Base-by-base conservation (phyloP, 2,329 filamentous ascomycete species). In the Thermoascus crustaceus region DNA sequence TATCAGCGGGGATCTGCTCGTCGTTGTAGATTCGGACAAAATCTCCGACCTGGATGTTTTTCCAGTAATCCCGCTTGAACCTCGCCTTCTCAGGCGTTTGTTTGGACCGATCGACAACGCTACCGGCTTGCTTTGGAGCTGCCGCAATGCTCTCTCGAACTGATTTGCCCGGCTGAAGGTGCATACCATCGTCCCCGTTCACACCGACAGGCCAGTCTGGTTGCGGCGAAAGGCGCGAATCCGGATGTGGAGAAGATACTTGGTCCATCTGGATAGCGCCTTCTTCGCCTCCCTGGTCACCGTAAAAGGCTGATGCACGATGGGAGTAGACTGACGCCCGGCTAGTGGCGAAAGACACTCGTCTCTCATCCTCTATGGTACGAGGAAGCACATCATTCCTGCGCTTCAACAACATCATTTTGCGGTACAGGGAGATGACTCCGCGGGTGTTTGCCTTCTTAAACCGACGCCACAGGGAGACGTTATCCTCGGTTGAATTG, bases 11-110 rank as follows among this genome's bases (percentile, higher is more conserved):
- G 16, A 98, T 78, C 49, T 94, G 87, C 53, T 98, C 91, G 47
- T 94, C 84, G 52, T 93, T 95, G 66, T 95, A 96, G 33, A 98
- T 76, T 47, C 93, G 85, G 36, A 98, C 82, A 61, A 94, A 96
- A 60, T 98, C 91, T 31, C 91, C 91, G 6, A 98, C 91, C 50
- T 88, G 80, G 9, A 98, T 73, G 50, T 80, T 94, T 64, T 98
- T 98, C 91, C 91, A 98, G 27, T 78, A 80, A 53, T 95, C 88
- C 49, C 82, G 84, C 60, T 94, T 89, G 64, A 98, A 98, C 16
- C 84, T 76, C 21, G 88, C 85, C 32, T 75, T 82, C 35, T 82
- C 83, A 4, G 76, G 69, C 0, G 73, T 66, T 9, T 76, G 70
- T 41, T 77, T 72, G 30, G 76, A 72, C 19, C 76, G 77, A 54